Conservation (phyloP, 345 rosid species). For the Combretum micranthum region DNA sequence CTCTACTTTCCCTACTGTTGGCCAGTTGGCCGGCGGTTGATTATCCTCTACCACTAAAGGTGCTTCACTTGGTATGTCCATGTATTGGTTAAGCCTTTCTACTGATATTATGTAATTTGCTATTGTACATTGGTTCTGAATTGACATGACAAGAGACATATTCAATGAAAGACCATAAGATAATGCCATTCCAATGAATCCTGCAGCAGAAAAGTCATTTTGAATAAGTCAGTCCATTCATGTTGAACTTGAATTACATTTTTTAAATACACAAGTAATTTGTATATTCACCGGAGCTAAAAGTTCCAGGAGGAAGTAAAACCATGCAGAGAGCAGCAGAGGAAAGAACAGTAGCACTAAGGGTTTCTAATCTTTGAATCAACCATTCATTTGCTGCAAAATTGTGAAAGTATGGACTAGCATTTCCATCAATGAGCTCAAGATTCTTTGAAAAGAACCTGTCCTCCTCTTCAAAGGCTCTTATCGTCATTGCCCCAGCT, state of each 20-base stretch:
- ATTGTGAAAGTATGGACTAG: slow-evolving; percentile 86
- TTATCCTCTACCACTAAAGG: slow-evolving; percentile 70
- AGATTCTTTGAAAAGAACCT: slow-evolving; percentile 73
- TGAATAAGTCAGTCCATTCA: not conserved
- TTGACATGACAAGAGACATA: slow-evolving; percentile 58
- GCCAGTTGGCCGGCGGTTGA: slow-evolving; percentile 77
- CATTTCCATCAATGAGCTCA: slow-evolving; percentile 64
- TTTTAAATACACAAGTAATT: not conserved
- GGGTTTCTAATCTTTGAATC: slow-evolving; percentile 76
- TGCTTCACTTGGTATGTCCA: slow-evolving; percentile 82
- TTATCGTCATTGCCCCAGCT: slow-evolving; percentile 76
- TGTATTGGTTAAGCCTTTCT: slow-evolving; percentile 91
- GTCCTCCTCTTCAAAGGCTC: slow-evolving; percentile 87
- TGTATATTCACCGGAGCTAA: slow-evolving; percentile 60
- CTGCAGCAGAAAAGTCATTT: slow-evolving; percentile 29
- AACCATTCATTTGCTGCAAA: slow-evolving; percentile 93
- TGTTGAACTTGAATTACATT: not conserved
- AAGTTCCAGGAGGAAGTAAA: slow-evolving; percentile 86
- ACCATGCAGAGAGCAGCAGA: slow-evolving; percentile 91
- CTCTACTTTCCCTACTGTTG: slow-evolving; percentile 72
- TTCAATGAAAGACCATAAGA: slow-evolving; percentile 92
- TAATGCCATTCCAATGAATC: slow-evolving; percentile 96
- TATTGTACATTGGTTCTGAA: slow-evolving; percentile 80
- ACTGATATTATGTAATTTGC: slow-evolving; percentile 90
- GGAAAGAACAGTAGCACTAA: slow-evolving; percentile 68